Base-by-base conservation (phyloP, 2,329 filamentous ascomycete species). In the Metarhizium robertsii region DNA sequence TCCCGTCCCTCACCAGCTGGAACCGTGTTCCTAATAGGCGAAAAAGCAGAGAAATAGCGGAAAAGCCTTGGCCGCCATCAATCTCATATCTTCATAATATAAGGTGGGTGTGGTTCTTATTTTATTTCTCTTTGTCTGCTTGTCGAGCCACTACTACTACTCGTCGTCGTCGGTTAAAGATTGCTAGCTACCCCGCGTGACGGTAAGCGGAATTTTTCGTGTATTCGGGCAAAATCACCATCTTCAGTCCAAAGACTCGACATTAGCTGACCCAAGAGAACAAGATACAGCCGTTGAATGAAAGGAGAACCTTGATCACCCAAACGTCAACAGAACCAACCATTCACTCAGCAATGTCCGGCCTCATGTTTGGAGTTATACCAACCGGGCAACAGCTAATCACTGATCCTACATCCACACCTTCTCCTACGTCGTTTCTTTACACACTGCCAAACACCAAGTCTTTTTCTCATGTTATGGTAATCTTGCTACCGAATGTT, bases 401-500 rank as follows among this genome's bases (percentile, higher is more conserved):
- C 56, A 80, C 77, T 2, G 66, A 70, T 1, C 81, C 83, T 1
- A 73, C 78, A 34, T 76, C 77, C n/a, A 68, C 73, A 2, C 81
- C 78, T 0, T 75, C 78, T 0, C 73, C 73, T 52, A 79, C 77
- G 2, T 80, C 77, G n/a, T 77, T 83, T 61, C 73, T 84, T 55
- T 86, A 80, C 70, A 71, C 72, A 52, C 72, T 82, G 2, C 69
- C 73, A 13, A 61, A 71, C n/a, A 58, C 62, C 55, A 75, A 75
- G 47, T 63, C 83, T 53, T 90, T 94, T 69, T 84, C 87, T 16
- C 91, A 97, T 69, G 81, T 97, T 55, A 87, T 91, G 64, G 85
- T 97, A 56, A 95, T 97, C 74, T 78, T 96, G 40, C 81, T 96
- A 1, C 95, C 94, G 0, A 87, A 86, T 47, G 78, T 87, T 10